Evolutionary conservation across 139 green algal species (phyloP), one percentile per base, ranked within the genome.

Genomic region (Limnomonas spitsbergensis): DNA sequence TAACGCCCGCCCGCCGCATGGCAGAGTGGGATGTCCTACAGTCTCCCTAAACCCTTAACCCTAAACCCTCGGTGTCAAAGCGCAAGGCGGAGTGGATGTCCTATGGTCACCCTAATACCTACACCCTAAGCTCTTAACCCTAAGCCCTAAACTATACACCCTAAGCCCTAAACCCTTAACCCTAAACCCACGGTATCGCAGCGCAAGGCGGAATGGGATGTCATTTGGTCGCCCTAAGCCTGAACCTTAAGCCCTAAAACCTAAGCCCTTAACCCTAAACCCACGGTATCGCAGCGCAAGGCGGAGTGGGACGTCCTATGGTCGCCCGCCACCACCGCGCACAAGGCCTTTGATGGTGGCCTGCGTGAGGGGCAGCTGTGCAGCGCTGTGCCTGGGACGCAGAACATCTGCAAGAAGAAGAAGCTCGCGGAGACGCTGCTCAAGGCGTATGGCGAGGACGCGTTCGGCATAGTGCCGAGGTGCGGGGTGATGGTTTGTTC

Each of bases 341-440:
- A 85, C n/a, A 78, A 81, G 40, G 82, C 78, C 1, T 75, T 76
- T 2, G 67, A 69, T 6, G 73, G 74, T 38, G 34, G 66, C 0
- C 66, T 88, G 39, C 47, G 36, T 36, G 42, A 40, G 1, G 80
- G 78, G 1, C 86, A 90, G 69, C 80, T 87, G 53, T n/a, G 78
- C 3, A 83, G 75, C 42, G 83, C 77, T n/a, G 38, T 90, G 39
- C 86, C 83, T 0, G 86, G 86, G 27, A 79, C 74, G 39, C 69
- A 68, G 34, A 38, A 52, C 38, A 38, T 90, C 27, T 86, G 69
- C 2, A 82, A 78, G 37, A 90, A 90, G 81, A 73, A 79, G 24
- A 1, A 29, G 0, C 75, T 87, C 40, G 36, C 40, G 0, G 38
- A 53, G 26, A 87, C 82, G 2, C 74, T 86, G 40, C 3, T 3